These are phyloP conservation scores for Periglandula ipomoeae DNA, from an alignment of 2,329 filamentous ascomycete genomes.

Conservation along the genomic window DNA sequence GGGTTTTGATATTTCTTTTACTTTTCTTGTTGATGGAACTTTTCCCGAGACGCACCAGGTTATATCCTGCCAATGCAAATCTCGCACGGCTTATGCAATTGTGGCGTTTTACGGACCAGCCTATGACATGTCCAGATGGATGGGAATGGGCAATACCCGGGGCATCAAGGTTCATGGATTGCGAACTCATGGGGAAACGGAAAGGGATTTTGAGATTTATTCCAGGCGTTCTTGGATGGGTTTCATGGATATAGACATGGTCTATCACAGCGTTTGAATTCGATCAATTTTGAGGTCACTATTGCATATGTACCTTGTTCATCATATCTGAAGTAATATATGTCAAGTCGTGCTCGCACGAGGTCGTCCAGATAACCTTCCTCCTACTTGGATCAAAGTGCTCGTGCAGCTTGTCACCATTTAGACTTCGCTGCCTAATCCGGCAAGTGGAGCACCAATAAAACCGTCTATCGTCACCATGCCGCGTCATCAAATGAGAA, in stretches of 20 bases:
- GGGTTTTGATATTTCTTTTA: not conserved
- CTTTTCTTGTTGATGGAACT: not conserved
- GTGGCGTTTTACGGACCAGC: not conserved
- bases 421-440: not conserved
- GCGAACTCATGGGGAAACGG: not conserved
- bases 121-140: not conserved
- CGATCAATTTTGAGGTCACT: too few relatives aligned
- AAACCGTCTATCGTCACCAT: too few relatives aligned
- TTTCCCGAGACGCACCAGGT: not conserved
- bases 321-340: too few relatives aligned
- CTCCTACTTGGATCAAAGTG: not conserved
- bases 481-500: not conserved
- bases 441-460: not conserved
- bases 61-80: not conserved
- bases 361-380: too few relatives aligned
- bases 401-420: not conserved
- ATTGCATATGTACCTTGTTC: not conserved
- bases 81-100: not conserved
- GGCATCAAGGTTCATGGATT: not conserved
- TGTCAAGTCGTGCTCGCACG: too few relatives aligned
- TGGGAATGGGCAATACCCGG: not conserved
- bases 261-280: not conserved
- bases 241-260: not conserved
- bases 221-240: not conserved
- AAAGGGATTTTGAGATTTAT: not conserved